Percentiles rank a stretch among this genome's conserved stretches.
Evolutionary conservation across 1,284 basidiomycete species (phyloP).

Genomic region (Rhodotorula sp.): DNA sequence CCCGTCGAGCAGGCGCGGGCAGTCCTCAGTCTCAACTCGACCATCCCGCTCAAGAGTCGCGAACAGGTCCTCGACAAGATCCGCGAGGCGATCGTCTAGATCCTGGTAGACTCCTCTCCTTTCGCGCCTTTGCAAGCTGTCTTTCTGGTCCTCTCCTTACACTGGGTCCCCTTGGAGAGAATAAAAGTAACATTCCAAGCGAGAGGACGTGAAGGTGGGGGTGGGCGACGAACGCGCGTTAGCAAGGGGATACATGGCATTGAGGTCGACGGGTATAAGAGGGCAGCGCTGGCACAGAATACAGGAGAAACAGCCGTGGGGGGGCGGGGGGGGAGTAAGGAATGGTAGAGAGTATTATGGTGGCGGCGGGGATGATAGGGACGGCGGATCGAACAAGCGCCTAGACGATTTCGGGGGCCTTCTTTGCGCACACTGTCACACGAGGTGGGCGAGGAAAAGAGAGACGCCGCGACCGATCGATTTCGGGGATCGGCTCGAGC

Average conservation of each 20-base stretch:
- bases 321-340: no score
- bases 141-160: background rate
- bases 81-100: conserved; percentile 15
- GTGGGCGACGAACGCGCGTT: no score
- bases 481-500: no score
- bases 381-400: no score
- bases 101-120: background rate
- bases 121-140: background rate
- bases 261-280: background rate
- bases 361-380: no score
- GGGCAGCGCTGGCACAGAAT: background rate
- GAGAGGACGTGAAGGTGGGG: no score
- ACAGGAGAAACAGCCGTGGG: no score
- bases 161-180: background rate
- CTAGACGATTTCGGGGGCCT: no score
- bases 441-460: no score
- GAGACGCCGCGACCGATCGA: no score
- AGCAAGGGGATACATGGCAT: background rate
- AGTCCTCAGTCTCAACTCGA: conserved; percentile 17
- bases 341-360: no score
- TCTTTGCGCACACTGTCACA: no score
- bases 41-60: conserved; percentile 11
- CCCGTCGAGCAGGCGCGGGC: conserved; percentile 18
- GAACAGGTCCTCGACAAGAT: conserved; percentile 24
- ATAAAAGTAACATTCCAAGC: background rate